Evolutionary conservation across 768 basidiomycete species (phyloP).

Genomic region (Tulasnella sp.): DNA sequence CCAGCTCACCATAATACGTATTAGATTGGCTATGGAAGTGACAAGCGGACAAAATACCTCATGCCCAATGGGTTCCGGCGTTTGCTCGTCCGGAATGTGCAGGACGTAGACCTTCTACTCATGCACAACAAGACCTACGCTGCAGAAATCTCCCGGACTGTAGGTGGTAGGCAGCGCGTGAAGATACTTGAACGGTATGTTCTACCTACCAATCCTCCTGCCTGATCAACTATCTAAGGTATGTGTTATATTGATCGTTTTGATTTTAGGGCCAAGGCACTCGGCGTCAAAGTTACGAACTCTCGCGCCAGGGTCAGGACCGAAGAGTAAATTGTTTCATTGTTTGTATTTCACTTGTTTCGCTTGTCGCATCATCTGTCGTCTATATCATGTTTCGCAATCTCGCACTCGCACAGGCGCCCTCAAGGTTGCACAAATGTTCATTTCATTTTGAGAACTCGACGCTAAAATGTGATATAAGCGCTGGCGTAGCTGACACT

Average conservation of each 20-base stretch:
- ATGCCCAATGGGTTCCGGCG: conserved; percentile 95
- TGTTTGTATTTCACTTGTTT: too few relatives aligned
- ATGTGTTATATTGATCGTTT: neutral
- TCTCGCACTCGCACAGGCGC: too few relatives aligned
- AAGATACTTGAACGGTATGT: conserved; percentile 76
- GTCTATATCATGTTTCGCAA: too few relatives aligned
- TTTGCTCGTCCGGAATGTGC: conserved; percentile 86
- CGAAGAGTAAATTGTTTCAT: conserved; percentile 51
- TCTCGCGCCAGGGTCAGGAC: conserved; percentile 83
- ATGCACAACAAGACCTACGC: conserved; percentile 98
- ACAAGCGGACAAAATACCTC: conserved; percentile 86
- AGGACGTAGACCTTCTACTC: conserved; percentile 87
- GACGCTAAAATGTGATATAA: conserved; percentile 50
- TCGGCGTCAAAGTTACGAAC: conserved; percentile 93
- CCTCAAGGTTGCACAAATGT: too few relatives aligned
- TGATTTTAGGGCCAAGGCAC: conserved; percentile 58
- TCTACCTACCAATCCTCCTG: neutral
- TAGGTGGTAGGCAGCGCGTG: conserved; percentile 90
- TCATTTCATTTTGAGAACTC: too few relatives aligned
- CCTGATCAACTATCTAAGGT: too few relatives aligned
- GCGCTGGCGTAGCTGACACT: conserved; percentile 98
- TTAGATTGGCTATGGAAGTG: conserved; percentile 84
- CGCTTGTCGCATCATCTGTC: too few relatives aligned
- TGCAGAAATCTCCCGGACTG: conserved; percentile 93
- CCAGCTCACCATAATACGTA: neutral